Conservation (phyloP, 306 rosid genomes). For the Rosa rugosa region DNA sequence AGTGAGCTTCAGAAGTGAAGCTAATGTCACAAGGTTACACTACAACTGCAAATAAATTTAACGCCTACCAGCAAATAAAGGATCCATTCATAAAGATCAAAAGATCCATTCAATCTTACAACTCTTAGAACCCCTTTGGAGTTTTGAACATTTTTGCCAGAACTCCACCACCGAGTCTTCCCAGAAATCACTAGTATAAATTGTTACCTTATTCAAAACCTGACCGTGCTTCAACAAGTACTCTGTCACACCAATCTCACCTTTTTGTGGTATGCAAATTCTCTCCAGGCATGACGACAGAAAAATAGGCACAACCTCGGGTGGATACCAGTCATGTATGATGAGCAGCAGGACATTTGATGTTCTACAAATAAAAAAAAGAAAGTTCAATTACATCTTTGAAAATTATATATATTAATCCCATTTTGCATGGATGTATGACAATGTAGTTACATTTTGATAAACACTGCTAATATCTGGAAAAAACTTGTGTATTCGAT, state of each 20-base stretch:
- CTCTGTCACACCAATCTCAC: not conserved
- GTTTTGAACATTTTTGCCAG: not conserved
- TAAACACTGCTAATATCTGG: not conserved
- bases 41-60: not conserved
- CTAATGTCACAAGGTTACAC: not conserved
- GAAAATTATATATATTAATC: too few species aligned
- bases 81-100: not conserved
- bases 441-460: not conserved
- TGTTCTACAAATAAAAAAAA: not conserved
- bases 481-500: not conserved
- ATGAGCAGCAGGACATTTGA: not conserved
- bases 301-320: not conserved
- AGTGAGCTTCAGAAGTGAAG: not conserved
- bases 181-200: not conserved
- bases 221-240: slow-evolving; percentile 1
- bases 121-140: not conserved
- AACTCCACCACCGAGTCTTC: not conserved
- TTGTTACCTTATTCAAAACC: not conserved
- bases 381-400: not conserved
- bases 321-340: not conserved
- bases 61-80: not conserved
- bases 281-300: not conserved
- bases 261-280: not conserved
- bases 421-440: too few species aligned
- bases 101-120: not conserved